Percentiles rank a stretch among this genome's conserved stretches.
phyloP scores from a whole-genome alignment of 2,329 filamentous ascomycete genomes.

The Chrysosphaeria jannelii region DNA sequence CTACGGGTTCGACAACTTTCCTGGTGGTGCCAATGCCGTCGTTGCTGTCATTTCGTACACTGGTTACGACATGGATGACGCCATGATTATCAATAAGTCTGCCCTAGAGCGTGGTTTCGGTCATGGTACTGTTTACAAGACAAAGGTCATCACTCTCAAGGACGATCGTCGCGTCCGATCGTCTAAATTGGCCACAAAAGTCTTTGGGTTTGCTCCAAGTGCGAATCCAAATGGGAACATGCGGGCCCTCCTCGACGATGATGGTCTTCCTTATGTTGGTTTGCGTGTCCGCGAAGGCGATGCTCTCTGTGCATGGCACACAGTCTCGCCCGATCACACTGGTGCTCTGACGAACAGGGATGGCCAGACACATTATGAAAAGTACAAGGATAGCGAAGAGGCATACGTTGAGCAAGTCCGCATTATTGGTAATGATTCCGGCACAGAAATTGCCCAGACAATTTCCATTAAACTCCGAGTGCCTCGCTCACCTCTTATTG shows the following conservation, averaged over 20 bases:
- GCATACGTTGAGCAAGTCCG: conserved; percentile 84
- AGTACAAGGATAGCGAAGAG: conserved; percentile 76
- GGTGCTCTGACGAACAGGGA: conserved; percentile 64
- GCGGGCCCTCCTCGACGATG: conserved; percentile 47
- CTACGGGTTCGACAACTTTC: conserved; percentile 94
- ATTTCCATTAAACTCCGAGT: conserved; percentile 83
- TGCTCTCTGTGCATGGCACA: conserved; percentile 69
- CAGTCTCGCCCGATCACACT: conserved; percentile 49
- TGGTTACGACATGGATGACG: conserved; percentile 99
- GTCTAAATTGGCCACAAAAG: conserved; percentile 39
- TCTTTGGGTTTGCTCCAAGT: conserved; percentile 74
- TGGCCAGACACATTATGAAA: conserved; percentile 59
- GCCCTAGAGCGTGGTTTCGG: conserved; percentile 88
- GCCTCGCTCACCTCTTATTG: conserved; percentile 70
- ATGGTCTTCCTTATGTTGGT: conserved; percentile 63
- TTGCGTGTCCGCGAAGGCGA: conserved; percentile 52
- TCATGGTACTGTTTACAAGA: conserved; percentile 92
- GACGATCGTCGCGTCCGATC: conserved; percentile 42
- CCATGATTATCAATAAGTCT: conserved; percentile 97
- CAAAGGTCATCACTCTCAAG: conserved; percentile 65
- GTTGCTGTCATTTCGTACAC: conserved; percentile 97
- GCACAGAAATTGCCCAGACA: conserved; percentile 56
- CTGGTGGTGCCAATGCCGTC: conserved; percentile 81
- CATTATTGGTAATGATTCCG: conserved; percentile 59
- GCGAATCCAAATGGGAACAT: conserved; percentile 31